A percentile compares a stretch with the other conserved stretches of the same genome.
phyloP scores from a whole-genome alignment of 495 filamentous ascomycete species.

The Daldinia decipiens region DNA sequence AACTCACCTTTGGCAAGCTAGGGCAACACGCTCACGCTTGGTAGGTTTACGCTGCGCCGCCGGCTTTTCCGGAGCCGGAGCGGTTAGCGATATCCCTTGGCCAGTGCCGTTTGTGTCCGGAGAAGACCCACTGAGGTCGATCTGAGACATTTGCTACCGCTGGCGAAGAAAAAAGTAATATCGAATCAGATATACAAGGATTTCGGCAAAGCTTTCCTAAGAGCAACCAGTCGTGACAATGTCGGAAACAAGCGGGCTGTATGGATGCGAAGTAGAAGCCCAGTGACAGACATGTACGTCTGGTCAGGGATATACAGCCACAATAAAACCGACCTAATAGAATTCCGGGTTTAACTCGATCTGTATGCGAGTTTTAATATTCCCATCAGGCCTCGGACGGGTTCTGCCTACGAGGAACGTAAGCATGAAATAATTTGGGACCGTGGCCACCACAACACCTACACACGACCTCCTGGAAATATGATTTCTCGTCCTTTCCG shows the following conservation, averaged over 20 bases:
- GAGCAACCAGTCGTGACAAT: conserved; percentile 11
- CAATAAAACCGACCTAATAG: conserved; percentile 1
- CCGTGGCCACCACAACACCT: neutral
- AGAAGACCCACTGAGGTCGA: conserved; percentile 35
- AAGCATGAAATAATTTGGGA: neutral
- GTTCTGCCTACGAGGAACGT: conserved; percentile 10
- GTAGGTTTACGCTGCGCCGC: conserved; percentile 37
- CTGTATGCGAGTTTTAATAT: conserved; percentile 14
- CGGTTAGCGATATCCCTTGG: conserved; percentile 19
- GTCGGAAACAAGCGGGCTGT: conserved; percentile 25
- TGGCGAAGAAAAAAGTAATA: neutral
- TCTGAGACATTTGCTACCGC: conserved; percentile 34
- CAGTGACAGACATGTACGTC: neutral
- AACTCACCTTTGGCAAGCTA: conserved; percentile 47
- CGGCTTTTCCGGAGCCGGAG: conserved; percentile 27
- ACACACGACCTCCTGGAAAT: neutral
- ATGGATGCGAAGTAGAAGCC: conserved; percentile 11
- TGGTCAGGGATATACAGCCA: conserved; percentile 3
- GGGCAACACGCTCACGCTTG: conserved; percentile 47
- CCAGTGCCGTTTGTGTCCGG: conserved; percentile 31
- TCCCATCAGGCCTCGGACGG: conserved; percentile 21
- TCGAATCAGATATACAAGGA: conserved; percentile 11
- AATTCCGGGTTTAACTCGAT: conserved; percentile 32
- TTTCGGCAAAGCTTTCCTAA: conserved; percentile 31
- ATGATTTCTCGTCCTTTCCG: neutral